Conservation (phyloP, 371 early-diverging fungal genomes). For the Lichtheimia corymbifera region DNA sequence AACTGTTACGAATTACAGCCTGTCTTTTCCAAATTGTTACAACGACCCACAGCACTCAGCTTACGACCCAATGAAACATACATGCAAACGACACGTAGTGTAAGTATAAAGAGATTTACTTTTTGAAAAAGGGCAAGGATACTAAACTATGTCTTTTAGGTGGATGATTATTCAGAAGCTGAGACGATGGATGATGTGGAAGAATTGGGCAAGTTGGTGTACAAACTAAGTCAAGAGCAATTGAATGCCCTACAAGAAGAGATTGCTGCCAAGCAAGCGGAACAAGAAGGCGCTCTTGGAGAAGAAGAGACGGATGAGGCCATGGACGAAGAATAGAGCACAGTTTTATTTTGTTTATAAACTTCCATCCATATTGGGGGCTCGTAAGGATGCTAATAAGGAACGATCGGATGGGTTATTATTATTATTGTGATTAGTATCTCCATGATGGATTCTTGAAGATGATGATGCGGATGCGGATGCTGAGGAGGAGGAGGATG, state of each 20-base stretch:
- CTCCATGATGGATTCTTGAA: not conserved
- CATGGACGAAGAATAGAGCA: slow-evolving; percentile 5
- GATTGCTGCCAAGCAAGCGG: slow-evolving; percentile 9
- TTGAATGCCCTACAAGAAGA: slow-evolving; percentile 34
- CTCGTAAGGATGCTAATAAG: not conserved
- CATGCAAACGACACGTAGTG: slow-evolving; percentile 31
- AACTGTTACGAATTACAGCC: slow-evolving; percentile 77
- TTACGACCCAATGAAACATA: slow-evolving; percentile 65
- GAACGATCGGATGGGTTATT: not conserved
- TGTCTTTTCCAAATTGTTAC: slow-evolving; percentile 56
- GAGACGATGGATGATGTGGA: slow-evolving; percentile 49
- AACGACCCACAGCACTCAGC: slow-evolving; percentile 54
- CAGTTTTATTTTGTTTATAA: not conserved
- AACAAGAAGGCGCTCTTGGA: slow-evolving; percentile 10
- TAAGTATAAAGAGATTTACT: slow-evolving; percentile 7
- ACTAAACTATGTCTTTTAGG: slow-evolving; percentile 4
- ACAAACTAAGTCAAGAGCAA: slow-evolving; percentile 74
- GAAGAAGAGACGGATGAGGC: not conserved
- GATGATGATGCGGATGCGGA: no score
- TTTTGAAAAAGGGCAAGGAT: no score
- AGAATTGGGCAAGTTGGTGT: slow-evolving; percentile 72
- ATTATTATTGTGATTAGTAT: not conserved
- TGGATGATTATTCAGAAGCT: slow-evolving; percentile 32
- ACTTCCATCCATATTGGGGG: slow-evolving; percentile 10
- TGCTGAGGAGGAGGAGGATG: not conserved